Evolutionary conservation across 768 basidiomycete species (phyloP).

Genomic region (Agaricus blazei): DNA sequence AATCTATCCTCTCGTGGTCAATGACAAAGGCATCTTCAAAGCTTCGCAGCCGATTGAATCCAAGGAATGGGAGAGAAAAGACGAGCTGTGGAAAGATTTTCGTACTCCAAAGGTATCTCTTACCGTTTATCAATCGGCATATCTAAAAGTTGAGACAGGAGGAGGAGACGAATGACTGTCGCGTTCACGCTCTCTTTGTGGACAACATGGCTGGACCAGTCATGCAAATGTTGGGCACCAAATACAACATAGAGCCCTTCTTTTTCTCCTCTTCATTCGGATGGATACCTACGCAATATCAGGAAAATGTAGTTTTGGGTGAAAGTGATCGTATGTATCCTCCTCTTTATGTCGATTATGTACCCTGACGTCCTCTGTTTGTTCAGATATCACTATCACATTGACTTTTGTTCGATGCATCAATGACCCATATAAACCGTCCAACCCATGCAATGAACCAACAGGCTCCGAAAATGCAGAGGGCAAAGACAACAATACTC

Average conservation of each 20-base stretch:
- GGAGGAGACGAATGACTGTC: slow-evolving; percentile 21
- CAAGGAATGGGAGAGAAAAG: slow-evolving; percentile 12
- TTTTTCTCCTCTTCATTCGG: slow-evolving; percentile 62
- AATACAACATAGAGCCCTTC: slow-evolving; percentile 59
- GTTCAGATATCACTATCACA: slow-evolving; percentile 44
- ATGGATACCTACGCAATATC: slow-evolving; percentile 65
- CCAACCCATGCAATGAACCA: slow-evolving; percentile 4
- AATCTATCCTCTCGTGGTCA: slow-evolving; percentile 29
- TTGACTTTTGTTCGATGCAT: slow-evolving; percentile 41
- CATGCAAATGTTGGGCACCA: slow-evolving; percentile 48
- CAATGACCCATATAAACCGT: slow-evolving; percentile 1
- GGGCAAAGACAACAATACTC: neutral
- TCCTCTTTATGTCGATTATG: slow-evolving; percentile 43
- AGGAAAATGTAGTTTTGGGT: slow-evolving; percentile 36
- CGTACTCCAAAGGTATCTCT: slow-evolving; percentile 19
- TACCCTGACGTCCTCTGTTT: neutral
- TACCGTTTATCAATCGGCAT: slow-evolving; percentile 3
- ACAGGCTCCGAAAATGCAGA: neutral
- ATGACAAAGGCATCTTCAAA: slow-evolving; percentile 25
- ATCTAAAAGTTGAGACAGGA: neutral
- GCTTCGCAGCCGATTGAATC: slow-evolving; percentile 7
- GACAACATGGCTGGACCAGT: slow-evolving; percentile 42
- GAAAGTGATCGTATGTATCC: slow-evolving; percentile 48
- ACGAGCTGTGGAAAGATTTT: slow-evolving; percentile 29
- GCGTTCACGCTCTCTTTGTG: slow-evolving; percentile 44